Base-by-base conservation (phyloP, 2,329 filamentous ascomycete species). In the Apiospora arundinis region DNA sequence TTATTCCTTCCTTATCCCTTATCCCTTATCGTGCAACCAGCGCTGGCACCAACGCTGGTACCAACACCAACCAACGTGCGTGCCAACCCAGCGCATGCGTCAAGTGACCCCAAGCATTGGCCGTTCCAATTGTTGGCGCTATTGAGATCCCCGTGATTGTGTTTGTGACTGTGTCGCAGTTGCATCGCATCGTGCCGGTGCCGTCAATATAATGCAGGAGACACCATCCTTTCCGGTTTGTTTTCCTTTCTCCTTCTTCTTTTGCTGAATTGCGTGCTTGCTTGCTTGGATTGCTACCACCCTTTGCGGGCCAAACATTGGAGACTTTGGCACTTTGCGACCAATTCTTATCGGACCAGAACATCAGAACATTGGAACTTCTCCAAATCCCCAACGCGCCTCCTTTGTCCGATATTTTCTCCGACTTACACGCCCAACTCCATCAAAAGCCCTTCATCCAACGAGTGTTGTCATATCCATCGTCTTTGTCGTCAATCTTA, bases 171-270 rank as follows among this genome's bases (percentile, higher is more conserved):
- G 40, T 42, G 40, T 60, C 52, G 28, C 49, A 56, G 25, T 9
- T 14, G 52, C 25, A 25, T 60, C 28, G 25, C 52, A 60, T 21
- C 28, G 25, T 32, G 37, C 18, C 32, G 14, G 32, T 48, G 45
- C 45, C 4, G 45, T n/a, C 56, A 63, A 63, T 63, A 63, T n/a
- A 63, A 63, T 63, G 56, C 56, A 63, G 21, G 56, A 7, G 56
- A 21, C 12, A 32, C 6, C 56, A 1, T 63, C 21, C 14, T 12
- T 8, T 7, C 21, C 7, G 56, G 18, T 14, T 40, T 63, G 18
- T 23, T 2, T 63, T 28, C 18, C 12, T 63, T 8, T 28, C 49
- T 63, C 56, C 56, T 63, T 40, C 56, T 63, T 40, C 56, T 63
- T 63, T 63, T 18, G 56, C 37, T 23, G 32, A 21, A 40, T 63